Conservation (phyloP, 225 moss, liverwort and hornwort genomes). For the Ulota crispa region DNA sequence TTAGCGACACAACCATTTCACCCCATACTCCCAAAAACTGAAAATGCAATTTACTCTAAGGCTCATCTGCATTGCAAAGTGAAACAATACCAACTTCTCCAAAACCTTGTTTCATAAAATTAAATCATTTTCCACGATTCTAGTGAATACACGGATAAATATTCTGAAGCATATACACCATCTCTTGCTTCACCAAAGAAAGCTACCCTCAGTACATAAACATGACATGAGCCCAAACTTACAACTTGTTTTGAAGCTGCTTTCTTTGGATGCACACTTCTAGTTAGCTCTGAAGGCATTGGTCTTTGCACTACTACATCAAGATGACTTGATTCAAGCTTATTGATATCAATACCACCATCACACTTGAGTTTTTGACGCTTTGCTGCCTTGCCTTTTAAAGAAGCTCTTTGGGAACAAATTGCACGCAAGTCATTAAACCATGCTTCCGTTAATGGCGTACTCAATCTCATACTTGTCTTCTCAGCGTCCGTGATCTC, state of each 20-base stretch:
- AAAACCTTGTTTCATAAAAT: too few relatives aligned
- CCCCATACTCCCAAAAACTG: too few relatives aligned
- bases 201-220: too few relatives aligned
- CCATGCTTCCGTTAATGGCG: not conserved
- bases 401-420: accelerated
- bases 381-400: not conserved
- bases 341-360: not conserved
- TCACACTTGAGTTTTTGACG: accelerated
- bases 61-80: accelerated
- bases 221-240: not conserved
- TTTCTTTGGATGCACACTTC: accelerated
- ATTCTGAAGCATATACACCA: too few relatives aligned
- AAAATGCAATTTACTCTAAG: too few relatives aligned
- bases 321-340: accelerated
- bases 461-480: not conserved
- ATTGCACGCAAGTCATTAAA: not conserved
- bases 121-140: too few relatives aligned
- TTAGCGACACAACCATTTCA: too few relatives aligned
- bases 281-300: accelerated
- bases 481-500: not conserved
- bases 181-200: accelerated
- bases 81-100: too few relatives aligned
- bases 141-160: too few relatives aligned
- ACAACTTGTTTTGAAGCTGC: not conserved
- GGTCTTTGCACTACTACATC: accelerated